Evolutionary conservation across 768 basidiomycete species (phyloP).

Genomic region (Cystobasidium tubakii): DNA sequence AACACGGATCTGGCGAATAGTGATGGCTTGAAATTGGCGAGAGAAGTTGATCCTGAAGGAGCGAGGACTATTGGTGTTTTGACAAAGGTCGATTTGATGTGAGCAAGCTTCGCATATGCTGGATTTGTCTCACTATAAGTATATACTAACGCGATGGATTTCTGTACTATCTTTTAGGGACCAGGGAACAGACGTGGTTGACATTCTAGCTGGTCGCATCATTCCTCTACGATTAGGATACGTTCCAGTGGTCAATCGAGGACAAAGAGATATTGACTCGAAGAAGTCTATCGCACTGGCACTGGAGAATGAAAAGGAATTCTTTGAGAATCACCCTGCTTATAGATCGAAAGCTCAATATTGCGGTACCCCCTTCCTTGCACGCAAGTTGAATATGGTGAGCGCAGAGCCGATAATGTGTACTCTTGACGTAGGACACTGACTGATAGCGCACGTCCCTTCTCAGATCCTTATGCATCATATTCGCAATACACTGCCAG

Average conservation of each 20-base stretch:
- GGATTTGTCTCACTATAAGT: no score
- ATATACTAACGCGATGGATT: no score
- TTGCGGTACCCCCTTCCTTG: conserved; percentile 93
- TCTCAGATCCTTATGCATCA: conserved; percentile 95
- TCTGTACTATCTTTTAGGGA: conserved; percentile 67
- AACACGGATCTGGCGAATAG: conserved; percentile 98
- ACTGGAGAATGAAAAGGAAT: conserved; percentile 79
- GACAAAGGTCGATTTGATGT: conserved; percentile 98
- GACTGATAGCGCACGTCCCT: no score
- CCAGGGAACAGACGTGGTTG: conserved; percentile 93
- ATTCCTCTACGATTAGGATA: conserved; percentile 95
- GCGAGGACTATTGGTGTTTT: conserved; percentile 94
- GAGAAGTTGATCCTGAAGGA: conserved; percentile 96
- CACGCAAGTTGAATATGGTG: conserved; percentile 89
- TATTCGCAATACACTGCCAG: conserved; percentile 92
- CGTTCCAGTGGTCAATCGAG: conserved; percentile 97
- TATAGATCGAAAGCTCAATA: conserved; percentile 92
- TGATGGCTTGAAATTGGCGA: conserved; percentile 88
- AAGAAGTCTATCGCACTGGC: conserved; percentile 78
- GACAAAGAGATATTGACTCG: conserved; percentile 90
- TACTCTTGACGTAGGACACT: no score
- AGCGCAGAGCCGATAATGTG: no score
- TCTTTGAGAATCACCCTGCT: conserved; percentile 88
- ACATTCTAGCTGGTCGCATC: conserved; percentile 93
- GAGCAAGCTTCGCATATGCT: conserved; percentile 48